These are phyloP conservation scores for Suillus decipiens DNA, from an alignment of 768 basidiomycete genomes.

Conservation along the genomic window DNA sequence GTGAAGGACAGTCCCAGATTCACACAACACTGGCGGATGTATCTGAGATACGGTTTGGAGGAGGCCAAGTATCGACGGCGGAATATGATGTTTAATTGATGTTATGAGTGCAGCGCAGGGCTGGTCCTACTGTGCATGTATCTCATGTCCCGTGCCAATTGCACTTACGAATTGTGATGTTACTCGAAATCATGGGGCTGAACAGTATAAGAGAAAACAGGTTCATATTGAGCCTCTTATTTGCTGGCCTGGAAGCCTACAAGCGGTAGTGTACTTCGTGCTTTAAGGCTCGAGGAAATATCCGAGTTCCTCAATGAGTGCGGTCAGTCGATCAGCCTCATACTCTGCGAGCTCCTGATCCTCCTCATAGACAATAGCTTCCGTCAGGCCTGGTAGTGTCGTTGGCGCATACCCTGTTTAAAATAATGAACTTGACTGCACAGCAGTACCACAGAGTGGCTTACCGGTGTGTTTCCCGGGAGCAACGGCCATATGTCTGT, in stretches of 20 bases:
- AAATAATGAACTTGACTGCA: slow-evolving; percentile 2
- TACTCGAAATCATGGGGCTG: neutral
- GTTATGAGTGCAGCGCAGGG: neutral
- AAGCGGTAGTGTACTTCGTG: neutral
- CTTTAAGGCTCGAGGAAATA: slow-evolving; percentile 21
- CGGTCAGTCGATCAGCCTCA: slow-evolving; percentile 59
- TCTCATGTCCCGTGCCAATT: neutral
- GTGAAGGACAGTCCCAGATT: neutral
- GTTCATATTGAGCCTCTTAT: neutral
- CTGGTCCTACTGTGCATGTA: neutral
- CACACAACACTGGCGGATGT: neutral
- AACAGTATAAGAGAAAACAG: neutral
- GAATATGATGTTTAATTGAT: neutral
- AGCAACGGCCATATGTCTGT: slow-evolving; percentile 80
- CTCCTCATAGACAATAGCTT: slow-evolving; percentile 71
- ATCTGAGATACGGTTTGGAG: neutral
- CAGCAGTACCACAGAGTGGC: slow-evolving; percentile 19
- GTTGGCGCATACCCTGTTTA: slow-evolving; percentile 77
- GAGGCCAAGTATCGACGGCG: neutral
- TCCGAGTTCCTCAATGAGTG: slow-evolving; percentile 56
- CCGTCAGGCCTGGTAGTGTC: slow-evolving; percentile 78
- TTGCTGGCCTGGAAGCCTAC: neutral
- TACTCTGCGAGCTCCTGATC: slow-evolving; percentile 59
- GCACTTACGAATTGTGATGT: neutral
- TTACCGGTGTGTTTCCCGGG: slow-evolving; percentile 84